Base-by-base conservation (phyloP, 2,329 filamentous ascomycete genomes). In the Clarireedia paspali region DNA sequence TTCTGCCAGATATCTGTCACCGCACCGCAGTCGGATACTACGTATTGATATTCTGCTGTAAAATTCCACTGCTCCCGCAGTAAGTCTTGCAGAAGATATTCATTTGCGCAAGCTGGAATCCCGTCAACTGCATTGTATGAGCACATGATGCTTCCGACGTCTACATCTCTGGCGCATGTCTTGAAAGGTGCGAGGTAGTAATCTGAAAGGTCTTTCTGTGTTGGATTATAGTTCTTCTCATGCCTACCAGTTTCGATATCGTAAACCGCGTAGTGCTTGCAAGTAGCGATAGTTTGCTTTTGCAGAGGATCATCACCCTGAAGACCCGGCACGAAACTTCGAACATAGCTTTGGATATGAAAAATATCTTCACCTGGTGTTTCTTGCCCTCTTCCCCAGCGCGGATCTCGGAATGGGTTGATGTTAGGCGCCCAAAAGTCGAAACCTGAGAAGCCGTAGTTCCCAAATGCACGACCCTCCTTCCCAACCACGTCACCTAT, bases 141-240 rank as follows among this genome's bases (percentile, higher is more conserved):
- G 62, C 80, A 83, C 81, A 84, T 84, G 60, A 84, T 73, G 36
- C 82, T 83, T 15, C 75, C 74, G 3, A 79, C 78, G 47, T 77
- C 74, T 3, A 77, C 76, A 63, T 84, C 80, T 10, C 78, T 74
- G 46, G 77, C 81, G 67, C 84, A 87, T 66, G 76, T 76, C 63
- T 84, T 74, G 70, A 88, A 88, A 0, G 83, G 77, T 1, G 81
- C 83, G 42, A 85, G 74, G 64, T 85, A 88, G 69, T 87, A 88
- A 62, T 87, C 84, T 0, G 78, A 75, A 4, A 88, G 70, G 58
- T 89, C 85, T 61, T 87, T 84, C 49, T 74, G 71, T 9, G 74
- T 73, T 5, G 82, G 76, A 64, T 85, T 74, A 58, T 82, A 84
- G 15, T 75, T 74, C 65, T 77, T 74, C 10, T 78, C 66, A 2